Evolutionary conservation across 306 rosid genomes (phyloP), one percentile per base, ranked within the genome.

Genomic region (Pyrus communis): DNA sequence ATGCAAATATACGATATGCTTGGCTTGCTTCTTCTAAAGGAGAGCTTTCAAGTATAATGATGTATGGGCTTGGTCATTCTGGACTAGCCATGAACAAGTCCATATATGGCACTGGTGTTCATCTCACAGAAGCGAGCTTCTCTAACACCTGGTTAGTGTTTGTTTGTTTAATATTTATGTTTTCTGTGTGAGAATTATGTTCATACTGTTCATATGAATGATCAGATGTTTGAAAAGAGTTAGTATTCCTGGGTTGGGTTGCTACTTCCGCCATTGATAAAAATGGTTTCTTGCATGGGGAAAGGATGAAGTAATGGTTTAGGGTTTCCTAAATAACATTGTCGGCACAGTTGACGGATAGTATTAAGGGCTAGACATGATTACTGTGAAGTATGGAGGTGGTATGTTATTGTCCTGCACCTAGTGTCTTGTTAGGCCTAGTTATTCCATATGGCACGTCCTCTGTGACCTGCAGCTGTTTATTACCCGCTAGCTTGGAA

Each of bases 1-100:
- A 87, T 74, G 89, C 97, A 14, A 92, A 92, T 84, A 82, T 89
- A 78, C 92, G 67, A 58, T 84, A 84, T 83, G 98, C 93, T 74
- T 95, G 97, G 98, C 91, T 92, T 81, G 70, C 97, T 82, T 73
- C 80, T 75, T 87, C 91, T 31, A 87, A 88, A 78, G 84, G 61
- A 65, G 95, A 88, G 52, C 77, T 89, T 10, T 81, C 93, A 49
- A 82, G 87, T 30, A 69, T 92, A 80, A 70, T 85, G 84, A 71
- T 75, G 67, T 79, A 87, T 81, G 98, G 97, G 71, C 87, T 90
- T 73, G 91, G 97, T 68, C 86, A 89, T 84, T 86, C 82, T 84
- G 87, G 88, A 71, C 78, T 64, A 57, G 80, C 91, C 59, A 22
- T 75, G 58, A 82, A 84, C 42, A 85, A 78, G 82, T 84, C 90